These are phyloP conservation scores for Panicum hallii DNA, from an alignment of 202 grass and related monocot species.

Conservation along the genomic window DNA sequence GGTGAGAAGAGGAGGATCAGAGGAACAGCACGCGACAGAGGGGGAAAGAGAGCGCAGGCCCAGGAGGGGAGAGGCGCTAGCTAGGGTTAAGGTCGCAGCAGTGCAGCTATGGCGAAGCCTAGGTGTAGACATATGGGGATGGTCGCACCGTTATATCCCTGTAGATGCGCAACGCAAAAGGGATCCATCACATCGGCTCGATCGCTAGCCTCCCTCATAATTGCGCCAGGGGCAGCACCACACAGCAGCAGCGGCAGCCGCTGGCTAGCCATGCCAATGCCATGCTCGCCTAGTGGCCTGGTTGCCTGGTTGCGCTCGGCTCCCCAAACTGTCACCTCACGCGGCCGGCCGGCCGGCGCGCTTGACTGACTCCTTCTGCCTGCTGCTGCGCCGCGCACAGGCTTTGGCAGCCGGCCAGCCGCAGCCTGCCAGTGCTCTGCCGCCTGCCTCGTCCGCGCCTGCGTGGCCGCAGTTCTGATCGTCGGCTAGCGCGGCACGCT, in stretches of 20 bases:
- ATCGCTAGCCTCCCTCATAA: slow-evolving; percentile 20
- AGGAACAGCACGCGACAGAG: slow-evolving; percentile 28
- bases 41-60: slow-evolving; percentile 1
- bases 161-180: slow-evolving; percentile 32
- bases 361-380: background rate
- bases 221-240: background rate
- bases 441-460: slow-evolving; percentile 5
- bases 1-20: background rate
- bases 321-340: slow-evolving; percentile 31
- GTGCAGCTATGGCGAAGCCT: background rate
- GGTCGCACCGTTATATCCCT: slow-evolving; percentile 60
- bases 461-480: slow-evolving; percentile 50
- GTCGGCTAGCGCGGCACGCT: slow-evolving; percentile 47
- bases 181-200: slow-evolving; percentile 48
- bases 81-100: background rate
- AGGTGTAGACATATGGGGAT: slow-evolving; percentile 30
- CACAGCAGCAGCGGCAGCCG: background rate
- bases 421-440: slow-evolving; percentile 32
- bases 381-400: slow-evolving; percentile 39
- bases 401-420: slow-evolving; percentile 17
- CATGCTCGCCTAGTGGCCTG: background rate
- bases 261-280: background rate
- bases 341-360: slow-evolving; percentile 41
- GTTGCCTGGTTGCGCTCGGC: background rate
- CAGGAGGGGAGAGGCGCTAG: background rate